Evolutionary conservation across 2,329 filamentous ascomycete genomes (phyloP).

Genomic region (Verticillium nonalfalfae): DNA sequence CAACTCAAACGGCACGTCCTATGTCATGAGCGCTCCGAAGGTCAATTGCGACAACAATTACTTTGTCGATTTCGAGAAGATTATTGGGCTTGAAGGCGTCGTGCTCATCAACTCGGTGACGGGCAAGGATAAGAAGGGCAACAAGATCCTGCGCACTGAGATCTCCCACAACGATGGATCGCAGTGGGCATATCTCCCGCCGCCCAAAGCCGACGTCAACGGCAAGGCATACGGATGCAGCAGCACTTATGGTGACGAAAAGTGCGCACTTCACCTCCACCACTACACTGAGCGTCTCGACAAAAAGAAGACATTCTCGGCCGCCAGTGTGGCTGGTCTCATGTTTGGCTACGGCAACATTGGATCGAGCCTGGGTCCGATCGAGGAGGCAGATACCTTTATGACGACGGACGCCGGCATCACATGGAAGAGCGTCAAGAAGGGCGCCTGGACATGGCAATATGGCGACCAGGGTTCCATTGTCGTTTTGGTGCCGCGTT

Average conservation of each 20-base stretch:
- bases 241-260: conserved; percentile 47
- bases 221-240: conserved; percentile 67
- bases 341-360: conserved; percentile 93
- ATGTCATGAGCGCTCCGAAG: conserved; percentile 72
- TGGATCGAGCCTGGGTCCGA: conserved; percentile 58
- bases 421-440: conserved; percentile 77
- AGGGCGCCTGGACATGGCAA: conserved; percentile 87
- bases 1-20: conserved; percentile 96
- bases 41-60: conserved; percentile 75
- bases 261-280: conserved; percentile 87
- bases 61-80: conserved; percentile 95
- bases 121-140: conserved; percentile 61
- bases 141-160: conserved; percentile 80
- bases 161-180: conserved; percentile 97
- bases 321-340: conserved; percentile 78
- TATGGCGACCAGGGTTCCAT: conserved; percentile 94
- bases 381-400: conserved; percentile 78
- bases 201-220: conserved; percentile 65
- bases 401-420: conserved; percentile 89
- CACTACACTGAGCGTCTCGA: conserved; percentile 89
- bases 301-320: conserved; percentile 79
- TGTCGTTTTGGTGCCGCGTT: conserved; percentile 76
- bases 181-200: conserved; percentile 71
- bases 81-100: conserved; percentile 86
- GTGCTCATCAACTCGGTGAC: conserved; percentile 78